Percentiles rank a stretch among this genome's conserved stretches.
These are phyloP conservation scores for Wallacemonas sp. DNA, from an alignment of 208 protist species.

Conservation along the genomic window DNA sequence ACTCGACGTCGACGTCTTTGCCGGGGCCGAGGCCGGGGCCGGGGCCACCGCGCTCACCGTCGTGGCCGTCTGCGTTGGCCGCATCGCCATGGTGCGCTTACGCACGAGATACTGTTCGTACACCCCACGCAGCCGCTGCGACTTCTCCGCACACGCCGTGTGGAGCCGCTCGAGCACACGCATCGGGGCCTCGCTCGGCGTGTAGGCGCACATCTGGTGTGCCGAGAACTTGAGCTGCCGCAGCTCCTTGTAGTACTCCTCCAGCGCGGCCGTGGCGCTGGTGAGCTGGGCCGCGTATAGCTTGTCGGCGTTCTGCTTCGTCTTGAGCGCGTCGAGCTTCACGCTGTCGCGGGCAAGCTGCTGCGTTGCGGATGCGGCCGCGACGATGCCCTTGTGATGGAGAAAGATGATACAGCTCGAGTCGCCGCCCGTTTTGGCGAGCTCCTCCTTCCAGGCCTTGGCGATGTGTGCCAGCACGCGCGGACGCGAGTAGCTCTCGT, in stretches of 20 bases:
- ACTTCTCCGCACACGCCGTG: slow-evolving; percentile 35
- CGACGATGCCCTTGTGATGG: slow-evolving; percentile 57
- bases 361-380: slow-evolving; percentile 1
- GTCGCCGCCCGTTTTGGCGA: slow-evolving; percentile 44
- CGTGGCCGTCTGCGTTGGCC: slow-evolving; percentile 15
- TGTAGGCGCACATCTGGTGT: slow-evolving; percentile 74
- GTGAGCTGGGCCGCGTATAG: slow-evolving; percentile 20
- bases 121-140: slow-evolving; percentile 20
- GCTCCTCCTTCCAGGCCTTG: slow-evolving; percentile 50
- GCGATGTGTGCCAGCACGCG: slow-evolving; percentile 49
- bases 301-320: slow-evolving; percentile 34
- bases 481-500: slow-evolving; percentile 51
- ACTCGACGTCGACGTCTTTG: background rate
- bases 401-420: slow-evolving; percentile 61
- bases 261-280: slow-evolving; percentile 36
- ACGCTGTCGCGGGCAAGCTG: background rate
- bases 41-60: background rate
- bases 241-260: slow-evolving; percentile 74
- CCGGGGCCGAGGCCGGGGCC: slow-evolving; percentile 2
- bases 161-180: slow-evolving; percentile 68
- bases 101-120: slow-evolving; percentile 34
- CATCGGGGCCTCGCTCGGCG: slow-evolving; percentile 59
- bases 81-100: slow-evolving; percentile 27
- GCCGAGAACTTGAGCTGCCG: slow-evolving; percentile 45
- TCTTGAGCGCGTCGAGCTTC: slow-evolving; percentile 1